Percentiles rank a stretch among this genome's conserved stretches.
These are phyloP conservation scores for Xylaria arbuscula DNA, from an alignment of 2,329 filamentous ascomycete genomes.

Conservation along the genomic window DNA sequence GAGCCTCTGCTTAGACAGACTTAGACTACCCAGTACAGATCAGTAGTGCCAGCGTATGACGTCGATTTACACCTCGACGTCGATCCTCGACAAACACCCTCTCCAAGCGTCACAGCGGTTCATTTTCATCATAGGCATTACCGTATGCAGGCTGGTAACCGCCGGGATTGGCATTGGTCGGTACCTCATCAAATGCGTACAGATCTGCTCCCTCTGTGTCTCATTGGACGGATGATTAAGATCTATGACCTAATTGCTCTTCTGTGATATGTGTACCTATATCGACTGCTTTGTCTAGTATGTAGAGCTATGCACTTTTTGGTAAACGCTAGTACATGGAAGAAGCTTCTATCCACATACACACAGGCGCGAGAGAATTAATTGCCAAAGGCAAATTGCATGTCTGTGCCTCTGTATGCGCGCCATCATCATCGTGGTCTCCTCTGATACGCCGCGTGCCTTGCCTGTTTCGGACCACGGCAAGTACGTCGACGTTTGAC, in stretches of 20 bases:
- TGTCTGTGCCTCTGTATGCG: conserved; percentile 8
- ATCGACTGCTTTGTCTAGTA: no score
- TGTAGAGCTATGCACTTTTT: neutral
- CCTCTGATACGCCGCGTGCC: conserved; percentile 35
- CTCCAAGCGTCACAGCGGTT: conserved; percentile 25
- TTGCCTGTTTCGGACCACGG: conserved; percentile 14
- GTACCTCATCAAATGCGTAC: conserved; percentile 9
- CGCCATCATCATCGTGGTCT: conserved; percentile 33
- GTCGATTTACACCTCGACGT: conserved; percentile 23
- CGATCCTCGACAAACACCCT: conserved; percentile 21
- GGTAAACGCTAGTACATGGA: neutral
- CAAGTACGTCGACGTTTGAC: conserved; percentile 4
- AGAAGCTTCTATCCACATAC: conserved; percentile 11
- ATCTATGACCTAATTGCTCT: conserved; percentile 34
- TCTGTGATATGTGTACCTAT: no score
- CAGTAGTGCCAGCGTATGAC: no score
- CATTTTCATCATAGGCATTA: neutral
- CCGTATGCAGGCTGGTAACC: neutral
- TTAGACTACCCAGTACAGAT: no score
- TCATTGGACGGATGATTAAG: neutral
- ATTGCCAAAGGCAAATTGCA: neutral
- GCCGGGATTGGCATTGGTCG: neutral
- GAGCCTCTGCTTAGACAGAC: no score
- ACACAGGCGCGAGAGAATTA: neutral
- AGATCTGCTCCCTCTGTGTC: neutral